Conservation (phyloP, 2,329 filamentous ascomycete genomes). For the Penicillium sp. region DNA sequence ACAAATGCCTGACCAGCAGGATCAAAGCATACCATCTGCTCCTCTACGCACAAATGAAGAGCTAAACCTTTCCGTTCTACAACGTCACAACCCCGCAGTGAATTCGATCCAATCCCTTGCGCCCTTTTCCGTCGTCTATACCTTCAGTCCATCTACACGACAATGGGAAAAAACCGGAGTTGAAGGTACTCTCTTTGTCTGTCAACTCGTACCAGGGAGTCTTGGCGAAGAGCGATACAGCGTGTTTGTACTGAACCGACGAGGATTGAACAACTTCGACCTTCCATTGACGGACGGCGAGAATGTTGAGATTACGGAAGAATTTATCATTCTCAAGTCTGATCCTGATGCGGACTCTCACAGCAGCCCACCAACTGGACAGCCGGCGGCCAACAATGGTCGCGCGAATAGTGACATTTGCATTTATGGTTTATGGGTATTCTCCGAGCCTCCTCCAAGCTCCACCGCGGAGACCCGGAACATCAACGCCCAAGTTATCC, state of each 20-base stretch:
- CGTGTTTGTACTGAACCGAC: slow-evolving; percentile 75
- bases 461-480: slow-evolving; percentile 59
- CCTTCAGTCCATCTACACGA: slow-evolving; percentile 67
- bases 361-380: slow-evolving; percentile 4
- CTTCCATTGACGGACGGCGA: slow-evolving; percentile 62
- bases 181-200: slow-evolving; percentile 89
- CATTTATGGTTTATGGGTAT: slow-evolving; percentile 69
- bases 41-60: slow-evolving; percentile 74
- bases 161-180: slow-evolving; percentile 85
- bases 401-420: slow-evolving; percentile 31
- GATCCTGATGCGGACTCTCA: slow-evolving; percentile 37
- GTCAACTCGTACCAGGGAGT: slow-evolving; percentile 59
- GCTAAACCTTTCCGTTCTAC: slow-evolving; percentile 84
- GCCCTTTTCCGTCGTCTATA: slow-evolving; percentile 85
- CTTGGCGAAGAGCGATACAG: slow-evolving; percentile 55
- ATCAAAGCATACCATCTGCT: slow-evolving; percentile 47
- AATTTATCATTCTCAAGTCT: slow-evolving; percentile 64
- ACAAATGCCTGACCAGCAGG: slow-evolving; percentile 28
- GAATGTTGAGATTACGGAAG: slow-evolving; percentile 68
- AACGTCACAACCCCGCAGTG: slow-evolving; percentile 78
- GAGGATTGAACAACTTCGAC: slow-evolving; percentile 72
- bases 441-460: slow-evolving; percentile 61
- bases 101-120: slow-evolving; percentile 77
- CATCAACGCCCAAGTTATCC: slow-evolving; percentile 59
- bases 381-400: slow-evolving; percentile 22